Conservation (phyloP, 2,329 filamentous ascomycete genomes). For the Stemphylium beticola region DNA sequence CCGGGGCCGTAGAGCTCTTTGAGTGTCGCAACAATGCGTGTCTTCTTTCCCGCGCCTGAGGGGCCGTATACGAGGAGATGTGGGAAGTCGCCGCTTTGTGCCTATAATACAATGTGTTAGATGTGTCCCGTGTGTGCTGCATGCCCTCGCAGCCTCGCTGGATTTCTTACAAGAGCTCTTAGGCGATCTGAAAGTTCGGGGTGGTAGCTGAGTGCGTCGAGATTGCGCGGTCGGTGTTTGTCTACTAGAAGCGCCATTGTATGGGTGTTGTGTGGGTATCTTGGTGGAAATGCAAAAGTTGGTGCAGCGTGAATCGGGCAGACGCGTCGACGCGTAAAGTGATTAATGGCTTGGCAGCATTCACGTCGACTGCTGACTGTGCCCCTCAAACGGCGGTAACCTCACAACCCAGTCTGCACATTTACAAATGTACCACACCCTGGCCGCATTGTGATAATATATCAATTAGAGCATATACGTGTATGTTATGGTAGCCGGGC, state of each 20-base stretch:
- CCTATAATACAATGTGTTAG: conserved; percentile 59
- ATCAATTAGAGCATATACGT: no score
- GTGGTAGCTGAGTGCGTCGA: conserved; percentile 85
- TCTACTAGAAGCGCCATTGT: conserved; percentile 70
- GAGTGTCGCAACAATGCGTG: conserved; percentile 90
- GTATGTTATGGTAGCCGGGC: no score
- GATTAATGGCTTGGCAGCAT: conserved; percentile 23
- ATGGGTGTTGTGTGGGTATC: conserved; percentile 7
- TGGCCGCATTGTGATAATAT: no score
- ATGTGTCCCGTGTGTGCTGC: conserved; percentile 2
- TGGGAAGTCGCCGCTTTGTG: conserved; percentile 95
- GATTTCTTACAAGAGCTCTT: conserved; percentile 73
- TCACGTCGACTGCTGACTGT: conserved; percentile 9
- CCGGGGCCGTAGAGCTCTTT: conserved; percentile 95
- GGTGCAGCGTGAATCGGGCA: conserved; percentile 11
- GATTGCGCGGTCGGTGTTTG: conserved; percentile 71
- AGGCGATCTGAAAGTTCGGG: conserved; percentile 85
- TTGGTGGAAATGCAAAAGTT: conserved; percentile 14
- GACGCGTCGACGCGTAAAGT: conserved; percentile 46
- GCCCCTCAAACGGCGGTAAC: not conserved
- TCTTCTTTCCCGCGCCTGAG: conserved; percentile 97
- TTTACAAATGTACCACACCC: no score
- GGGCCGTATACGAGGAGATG: conserved; percentile 97
- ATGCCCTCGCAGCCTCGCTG: conserved; percentile 1
- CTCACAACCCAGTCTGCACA: no score